Percentiles rank a stretch among this genome's conserved stretches.
phyloP scores from a whole-genome alignment of 2,329 filamentous ascomycete species.

The Grosmannia huntii region DNA sequence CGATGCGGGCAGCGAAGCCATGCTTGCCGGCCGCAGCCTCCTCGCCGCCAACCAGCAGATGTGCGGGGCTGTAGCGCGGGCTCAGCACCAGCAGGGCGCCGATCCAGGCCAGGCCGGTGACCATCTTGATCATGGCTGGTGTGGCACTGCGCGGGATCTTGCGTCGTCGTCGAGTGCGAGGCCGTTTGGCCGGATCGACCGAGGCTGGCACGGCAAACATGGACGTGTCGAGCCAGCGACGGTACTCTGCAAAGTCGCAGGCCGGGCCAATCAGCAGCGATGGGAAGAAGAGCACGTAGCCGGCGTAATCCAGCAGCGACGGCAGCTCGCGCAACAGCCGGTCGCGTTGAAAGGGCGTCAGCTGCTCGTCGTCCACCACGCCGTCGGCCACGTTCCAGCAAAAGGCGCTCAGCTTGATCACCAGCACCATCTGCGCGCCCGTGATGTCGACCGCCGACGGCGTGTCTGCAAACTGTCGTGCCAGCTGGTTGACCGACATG shows the following conservation, averaged over 20 bases:
- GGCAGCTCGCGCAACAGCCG: slow-evolving; percentile 67
- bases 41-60: slow-evolving; percentile 34
- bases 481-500: slow-evolving; percentile 81
- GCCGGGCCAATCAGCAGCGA: slow-evolving; percentile 79
- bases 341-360: slow-evolving; percentile 81
- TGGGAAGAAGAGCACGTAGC: slow-evolving; percentile 93
- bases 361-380: slow-evolving; percentile 59
- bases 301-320: slow-evolving; percentile 64
- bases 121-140: slow-evolving; percentile 67
- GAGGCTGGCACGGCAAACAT: slow-evolving; percentile 83
- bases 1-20: slow-evolving; percentile 39
- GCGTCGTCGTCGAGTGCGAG: slow-evolving; percentile 76
- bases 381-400: slow-evolving; percentile 98
- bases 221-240: slow-evolving; percentile 79
- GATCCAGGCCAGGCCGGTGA: slow-evolving; percentile 66
- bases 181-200: slow-evolving; percentile 73
- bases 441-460: slow-evolving; percentile 72
- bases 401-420: slow-evolving; percentile 95
- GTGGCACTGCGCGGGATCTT: slow-evolving; percentile 85
- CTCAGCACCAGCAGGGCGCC: slow-evolving; percentile 58
- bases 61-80: slow-evolving; percentile 38
- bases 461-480: slow-evolving; percentile 58
- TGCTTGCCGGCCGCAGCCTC: slow-evolving; percentile 45
- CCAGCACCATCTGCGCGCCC: slow-evolving; percentile 91
- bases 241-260: slow-evolving; percentile 91